phyloP scores from a whole-genome alignment of 169 alveolate species.

The Babesia bigemina region DNA sequence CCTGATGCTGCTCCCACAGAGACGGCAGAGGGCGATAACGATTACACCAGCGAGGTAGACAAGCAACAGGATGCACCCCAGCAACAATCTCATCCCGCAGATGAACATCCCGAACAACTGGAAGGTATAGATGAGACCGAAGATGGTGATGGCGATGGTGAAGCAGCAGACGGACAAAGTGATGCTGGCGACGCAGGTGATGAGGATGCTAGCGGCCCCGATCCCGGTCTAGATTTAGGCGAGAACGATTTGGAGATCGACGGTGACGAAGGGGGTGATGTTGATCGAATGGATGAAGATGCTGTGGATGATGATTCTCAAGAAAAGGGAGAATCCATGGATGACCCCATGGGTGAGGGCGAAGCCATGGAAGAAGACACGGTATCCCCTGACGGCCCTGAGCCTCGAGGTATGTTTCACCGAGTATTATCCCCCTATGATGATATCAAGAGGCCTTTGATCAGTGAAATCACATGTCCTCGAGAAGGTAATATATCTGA shows the following conservation, averaged over 20 bases:
- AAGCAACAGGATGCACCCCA: slow-evolving; percentile 30
- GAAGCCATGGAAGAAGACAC: slow-evolving; percentile 1
- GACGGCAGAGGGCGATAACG: slow-evolving; percentile 39
- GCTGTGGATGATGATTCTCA: slow-evolving; percentile 16
- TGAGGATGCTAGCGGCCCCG: slow-evolving; percentile 12
- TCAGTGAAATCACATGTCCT: slow-evolving; percentile 34
- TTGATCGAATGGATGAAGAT: background rate
- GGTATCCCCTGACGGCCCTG: background rate
- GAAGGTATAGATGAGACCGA: slow-evolving; percentile 26
- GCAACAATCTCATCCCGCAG: background rate
- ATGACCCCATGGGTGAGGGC: background rate
- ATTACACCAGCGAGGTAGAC: slow-evolving; percentile 70
- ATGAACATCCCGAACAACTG: slow-evolving; percentile 22
- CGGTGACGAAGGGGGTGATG: slow-evolving; percentile 30
- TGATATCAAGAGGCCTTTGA: slow-evolving; percentile 66
- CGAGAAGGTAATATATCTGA: slow-evolving; percentile 57
- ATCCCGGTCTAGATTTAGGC: slow-evolving; percentile 11
- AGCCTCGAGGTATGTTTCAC: slow-evolving; percentile 29
- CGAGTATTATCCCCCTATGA: slow-evolving; percentile 38
- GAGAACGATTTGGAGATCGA: background rate
- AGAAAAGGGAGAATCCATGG: slow-evolving; percentile 41
- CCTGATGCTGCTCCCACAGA: slow-evolving; percentile 24
- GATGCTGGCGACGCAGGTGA: slow-evolving; percentile 4
- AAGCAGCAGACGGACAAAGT: background rate
- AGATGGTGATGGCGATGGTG: slow-evolving; percentile 40